Evolutionary conservation across 179 eudicot species (phyloP).

Genomic region (Silene coronaria): DNA sequence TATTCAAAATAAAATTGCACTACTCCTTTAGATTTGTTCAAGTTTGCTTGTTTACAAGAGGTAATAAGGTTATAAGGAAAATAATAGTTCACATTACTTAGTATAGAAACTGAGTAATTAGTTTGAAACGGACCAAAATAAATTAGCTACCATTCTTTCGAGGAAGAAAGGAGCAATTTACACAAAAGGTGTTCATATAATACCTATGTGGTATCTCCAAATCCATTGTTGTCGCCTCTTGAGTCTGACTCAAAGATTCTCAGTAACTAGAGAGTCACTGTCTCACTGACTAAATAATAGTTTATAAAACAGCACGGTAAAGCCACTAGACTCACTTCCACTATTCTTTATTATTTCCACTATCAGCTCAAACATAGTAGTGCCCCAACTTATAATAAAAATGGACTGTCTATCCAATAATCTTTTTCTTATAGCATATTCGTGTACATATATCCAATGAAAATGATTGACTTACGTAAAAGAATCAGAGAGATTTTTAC

Average conservation of each 20-base stretch:
- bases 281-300: background rate
- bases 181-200: background rate
- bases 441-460: background rate
- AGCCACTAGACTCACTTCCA: background rate
- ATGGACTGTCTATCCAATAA: background rate
- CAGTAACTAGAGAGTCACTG: background rate
- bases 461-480: background rate
- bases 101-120: background rate
- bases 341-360: background rate
- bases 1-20: background rate
- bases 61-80: background rate
- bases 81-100: background rate
- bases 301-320: constrained; percentile 1
- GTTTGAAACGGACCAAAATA: background rate
- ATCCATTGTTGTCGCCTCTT: background rate
- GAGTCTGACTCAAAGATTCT: background rate
- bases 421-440: background rate
- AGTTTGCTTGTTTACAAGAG: background rate
- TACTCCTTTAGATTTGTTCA: background rate
- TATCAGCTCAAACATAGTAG: background rate
- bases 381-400: background rate
- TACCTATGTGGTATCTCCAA: background rate
- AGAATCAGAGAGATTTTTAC: constrained; percentile 28
- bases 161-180: background rate
- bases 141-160: background rate